These are phyloP conservation scores for Epichloe uncinata DNA, from an alignment of 2,329 filamentous ascomycete species.

Conservation along the genomic window DNA sequence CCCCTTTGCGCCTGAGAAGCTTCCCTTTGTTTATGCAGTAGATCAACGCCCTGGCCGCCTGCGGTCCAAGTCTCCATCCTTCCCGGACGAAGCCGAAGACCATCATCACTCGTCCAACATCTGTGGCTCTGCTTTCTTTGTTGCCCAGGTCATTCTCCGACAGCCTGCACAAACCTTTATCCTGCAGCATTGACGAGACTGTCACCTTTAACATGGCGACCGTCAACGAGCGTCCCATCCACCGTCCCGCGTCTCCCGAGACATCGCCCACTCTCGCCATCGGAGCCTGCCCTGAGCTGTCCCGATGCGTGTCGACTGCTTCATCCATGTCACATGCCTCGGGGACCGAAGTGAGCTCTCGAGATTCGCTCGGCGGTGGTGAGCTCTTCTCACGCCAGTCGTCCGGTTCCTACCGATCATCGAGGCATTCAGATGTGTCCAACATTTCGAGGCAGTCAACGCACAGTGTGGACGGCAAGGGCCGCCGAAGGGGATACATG, in stretches of 20 bases:
- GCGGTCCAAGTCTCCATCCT: conserved; percentile 2
- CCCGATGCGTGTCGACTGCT: conserved; percentile 50
- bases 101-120: neutral
- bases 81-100: neutral
- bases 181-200: neutral
- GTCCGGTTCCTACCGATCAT: conserved; percentile 41
- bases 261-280: conserved; percentile 49
- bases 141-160: neutral
- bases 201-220: conserved; percentile 17
- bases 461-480: conserved; percentile 26
- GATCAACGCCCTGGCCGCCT: neutral
- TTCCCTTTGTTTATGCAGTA: conserved; percentile 4
- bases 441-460: conserved; percentile 32
- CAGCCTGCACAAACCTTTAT: neutral
- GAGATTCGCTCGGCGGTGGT: conserved; percentile 47
- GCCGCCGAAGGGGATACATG: conserved; percentile 66
- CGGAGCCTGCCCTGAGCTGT: conserved; percentile 42
- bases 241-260: conserved; percentile 38
- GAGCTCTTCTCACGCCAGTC: conserved; percentile 43
- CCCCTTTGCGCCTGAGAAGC: conserved; percentile 6
- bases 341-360: conserved; percentile 32
- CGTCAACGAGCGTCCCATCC: conserved; percentile 17
- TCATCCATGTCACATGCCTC: conserved; percentile 47
- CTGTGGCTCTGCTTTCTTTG: neutral
- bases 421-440: conserved; percentile 30